Evolutionary conservation across 2,329 filamentous ascomycete species (phyloP).

Genomic region (Trichophyton mentagrophytes): DNA sequence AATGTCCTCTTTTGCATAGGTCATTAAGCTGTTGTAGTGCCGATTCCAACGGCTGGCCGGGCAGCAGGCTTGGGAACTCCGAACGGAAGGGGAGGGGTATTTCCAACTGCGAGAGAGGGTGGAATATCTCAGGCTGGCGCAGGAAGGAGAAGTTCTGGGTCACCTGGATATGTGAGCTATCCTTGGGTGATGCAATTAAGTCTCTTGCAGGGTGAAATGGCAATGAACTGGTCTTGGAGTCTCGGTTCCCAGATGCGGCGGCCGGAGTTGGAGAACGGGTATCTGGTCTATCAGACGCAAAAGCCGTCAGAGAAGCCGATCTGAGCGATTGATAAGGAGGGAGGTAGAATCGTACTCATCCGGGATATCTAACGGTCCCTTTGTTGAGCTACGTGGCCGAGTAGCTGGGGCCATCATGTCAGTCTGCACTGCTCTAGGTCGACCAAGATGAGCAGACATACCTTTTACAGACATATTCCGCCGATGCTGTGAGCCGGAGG

Average conservation of each 20-base stretch:
- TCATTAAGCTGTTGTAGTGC: conserved; percentile 41
- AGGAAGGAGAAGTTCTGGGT: conserved; percentile 69
- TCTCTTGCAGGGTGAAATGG: background rate
- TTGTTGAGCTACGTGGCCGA: conserved; percentile 45
- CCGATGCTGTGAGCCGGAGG: conserved; percentile 19
- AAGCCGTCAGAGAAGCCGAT: background rate
- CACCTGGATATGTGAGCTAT: background rate
- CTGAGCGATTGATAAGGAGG: background rate
- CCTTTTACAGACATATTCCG: conserved; percentile 26
- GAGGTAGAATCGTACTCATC: conserved; percentile 51
- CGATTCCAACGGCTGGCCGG: conserved; percentile 42
- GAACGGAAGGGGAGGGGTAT: conserved; percentile 55
- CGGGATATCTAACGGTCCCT: conserved; percentile 58
- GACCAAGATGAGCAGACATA: conserved; percentile 15
- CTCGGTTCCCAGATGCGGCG: background rate
- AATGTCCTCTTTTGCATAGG: conserved; percentile 61
- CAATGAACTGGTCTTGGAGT: background rate
- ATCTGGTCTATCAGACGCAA: background rate
- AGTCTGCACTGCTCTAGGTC: conserved; percentile 5
- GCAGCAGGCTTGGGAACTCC: conserved; percentile 49
- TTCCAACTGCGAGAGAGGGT: conserved; percentile 55
- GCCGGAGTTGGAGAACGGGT: background rate
- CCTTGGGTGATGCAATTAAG: background rate
- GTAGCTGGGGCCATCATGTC: conserved; percentile 21
- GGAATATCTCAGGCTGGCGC: conserved; percentile 68